Conservation (phyloP, 2,329 filamentous ascomycete genomes). For the Ceratocystiopsis brevicomis region DNA sequence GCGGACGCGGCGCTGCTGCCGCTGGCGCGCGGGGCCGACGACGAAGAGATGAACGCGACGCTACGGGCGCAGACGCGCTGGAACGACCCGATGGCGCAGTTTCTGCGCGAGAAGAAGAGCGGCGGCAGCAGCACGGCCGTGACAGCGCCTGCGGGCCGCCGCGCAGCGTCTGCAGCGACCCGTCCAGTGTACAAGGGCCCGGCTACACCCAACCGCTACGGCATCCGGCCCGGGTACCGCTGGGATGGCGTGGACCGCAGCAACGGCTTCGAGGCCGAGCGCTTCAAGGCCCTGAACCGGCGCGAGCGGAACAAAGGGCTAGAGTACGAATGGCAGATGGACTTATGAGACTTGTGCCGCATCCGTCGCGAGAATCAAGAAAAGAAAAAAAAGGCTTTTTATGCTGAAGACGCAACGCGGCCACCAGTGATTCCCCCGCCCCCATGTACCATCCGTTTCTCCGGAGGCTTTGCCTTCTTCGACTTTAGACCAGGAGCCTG, state of each 20-base stretch:
- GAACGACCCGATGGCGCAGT: constrained; percentile 84
- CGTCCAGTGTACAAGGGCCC: constrained; percentile 60
- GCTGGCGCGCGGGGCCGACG: constrained; percentile 64
- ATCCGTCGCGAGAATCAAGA: too few species aligned
- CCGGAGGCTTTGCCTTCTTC: too few species aligned
- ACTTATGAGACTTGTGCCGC: constrained; percentile 20
- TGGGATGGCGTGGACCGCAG: constrained; percentile 95
- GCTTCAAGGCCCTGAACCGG: constrained; percentile 74
- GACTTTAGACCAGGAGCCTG: too few species aligned
- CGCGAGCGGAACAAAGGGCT: constrained; percentile 58
- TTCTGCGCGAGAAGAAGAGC: constrained; percentile 33
- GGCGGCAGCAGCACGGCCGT: constrained; percentile 7
- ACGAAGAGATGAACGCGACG: constrained; percentile 69
- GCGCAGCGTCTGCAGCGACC: constrained; percentile 13
- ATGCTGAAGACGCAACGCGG: too few species aligned
- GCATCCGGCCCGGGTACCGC: constrained; percentile 74
- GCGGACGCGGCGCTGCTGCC: constrained; percentile 69
- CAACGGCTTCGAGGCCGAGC: constrained; percentile 84
- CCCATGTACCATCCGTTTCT: too few species aligned
- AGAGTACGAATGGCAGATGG: constrained; percentile 93
- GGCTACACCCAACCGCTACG: constrained; percentile 79
- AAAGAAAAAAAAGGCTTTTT: too few species aligned
- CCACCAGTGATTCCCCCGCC: too few species aligned
- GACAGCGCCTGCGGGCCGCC: constrained; percentile 12
- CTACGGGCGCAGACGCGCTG: constrained; percentile 59